phyloP scores from a whole-genome alignment of 805 yeast species.

The Huiozyma sinensis region DNA sequence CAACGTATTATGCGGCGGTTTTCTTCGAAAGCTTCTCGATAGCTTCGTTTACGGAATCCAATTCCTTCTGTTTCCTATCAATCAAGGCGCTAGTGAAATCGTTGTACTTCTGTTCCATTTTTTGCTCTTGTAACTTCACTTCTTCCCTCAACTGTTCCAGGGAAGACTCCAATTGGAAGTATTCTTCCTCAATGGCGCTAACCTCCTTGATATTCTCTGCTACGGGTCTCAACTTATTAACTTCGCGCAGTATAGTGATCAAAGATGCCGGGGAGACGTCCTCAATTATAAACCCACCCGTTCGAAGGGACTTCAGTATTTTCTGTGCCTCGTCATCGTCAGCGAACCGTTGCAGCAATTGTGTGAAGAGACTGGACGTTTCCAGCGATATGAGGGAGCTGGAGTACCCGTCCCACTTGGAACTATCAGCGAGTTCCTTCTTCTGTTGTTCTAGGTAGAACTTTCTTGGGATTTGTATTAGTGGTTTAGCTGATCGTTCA shows the following conservation, averaged over 20 bases:
- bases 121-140: constrained; percentile 18
- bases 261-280: constrained; percentile 19
- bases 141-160: constrained; percentile 25
- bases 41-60: constrained; percentile 33
- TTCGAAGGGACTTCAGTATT: constrained; percentile 34
- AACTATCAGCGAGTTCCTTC: constrained; percentile 12
- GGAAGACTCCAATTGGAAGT: constrained; percentile 31
- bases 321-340: constrained; percentile 25
- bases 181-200: constrained; percentile 35
- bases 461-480: constrained; percentile 20
- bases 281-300: constrained; percentile 32
- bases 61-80: constrained; percentile 36
- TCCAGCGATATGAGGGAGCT: not conserved
- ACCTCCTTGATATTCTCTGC: constrained; percentile 33
- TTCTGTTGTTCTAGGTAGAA: constrained; percentile 18
- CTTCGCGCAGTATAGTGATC: constrained; percentile 21
- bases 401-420: constrained; percentile 3
- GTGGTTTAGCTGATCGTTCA: constrained; percentile 11
- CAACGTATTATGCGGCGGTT: too few species aligned
- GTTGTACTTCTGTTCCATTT: constrained; percentile 16
- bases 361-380: constrained; percentile 21
- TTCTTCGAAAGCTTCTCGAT: constrained; percentile 9
- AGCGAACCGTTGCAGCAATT: constrained; percentile 25
- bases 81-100: constrained; percentile 32
- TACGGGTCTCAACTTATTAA: constrained; percentile 29